phyloP scores from a whole-genome alignment of 768 basidiomycete species.

The Mrakia frigida region DNA sequence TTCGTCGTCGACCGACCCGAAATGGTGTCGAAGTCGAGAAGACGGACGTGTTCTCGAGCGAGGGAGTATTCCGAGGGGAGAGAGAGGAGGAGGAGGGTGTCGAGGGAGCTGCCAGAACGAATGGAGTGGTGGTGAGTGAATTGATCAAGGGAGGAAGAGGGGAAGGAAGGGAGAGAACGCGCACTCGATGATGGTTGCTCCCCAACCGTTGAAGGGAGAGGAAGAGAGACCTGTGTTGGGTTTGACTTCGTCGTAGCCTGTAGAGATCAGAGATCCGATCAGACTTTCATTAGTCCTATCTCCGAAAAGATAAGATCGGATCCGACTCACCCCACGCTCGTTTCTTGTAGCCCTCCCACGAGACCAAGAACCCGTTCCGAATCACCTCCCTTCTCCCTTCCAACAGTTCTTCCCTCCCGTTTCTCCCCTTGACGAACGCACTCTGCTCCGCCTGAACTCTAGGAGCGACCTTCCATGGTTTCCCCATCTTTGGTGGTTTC shows the following conservation, averaged over 20 bases:
- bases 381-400: slow-evolving; percentile 33
- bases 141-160: neutral
- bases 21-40: slow-evolving; percentile 39
- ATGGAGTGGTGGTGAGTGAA: neutral
- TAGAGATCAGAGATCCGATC: too few relatives aligned
- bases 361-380: slow-evolving; percentile 36
- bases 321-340: slow-evolving; percentile 35
- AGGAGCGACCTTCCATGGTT: neutral
- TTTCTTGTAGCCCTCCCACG: slow-evolving; percentile 36
- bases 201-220: slow-evolving; percentile 40
- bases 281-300: too few relatives aligned
- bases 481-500: slow-evolving; percentile 2
- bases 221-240: slow-evolving; percentile 29
- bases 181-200: slow-evolving; percentile 39
- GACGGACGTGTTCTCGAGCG: slow-evolving; percentile 40
- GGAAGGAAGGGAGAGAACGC: slow-evolving; percentile 10
- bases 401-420: slow-evolving; percentile 20
- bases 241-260: slow-evolving; percentile 37
- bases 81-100: slow-evolving; percentile 40
- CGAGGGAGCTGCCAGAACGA: slow-evolving; percentile 32
- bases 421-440: neutral
- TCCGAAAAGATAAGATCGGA: too few relatives aligned
- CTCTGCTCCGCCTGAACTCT: neutral
- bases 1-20: slow-evolving; percentile 3
- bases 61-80: slow-evolving; percentile 40